A percentile compares a stretch with the other conserved stretches of the same genome.
Evolutionary conservation across 441 rosid species (phyloP).

Genomic region (Geranium incanum): DNA sequence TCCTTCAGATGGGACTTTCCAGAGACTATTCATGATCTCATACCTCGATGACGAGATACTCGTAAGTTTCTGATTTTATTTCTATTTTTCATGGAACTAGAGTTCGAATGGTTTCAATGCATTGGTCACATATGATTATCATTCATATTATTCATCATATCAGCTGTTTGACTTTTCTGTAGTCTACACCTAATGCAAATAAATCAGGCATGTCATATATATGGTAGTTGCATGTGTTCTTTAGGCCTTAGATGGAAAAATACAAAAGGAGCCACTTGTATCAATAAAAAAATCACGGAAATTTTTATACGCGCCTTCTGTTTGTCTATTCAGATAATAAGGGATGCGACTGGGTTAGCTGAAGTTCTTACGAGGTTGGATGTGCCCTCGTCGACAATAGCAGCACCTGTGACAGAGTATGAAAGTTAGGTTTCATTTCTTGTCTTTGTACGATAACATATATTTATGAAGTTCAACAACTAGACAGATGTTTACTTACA

Average conservation of each 20-base stretch:
- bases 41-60: constrained; percentile 92
- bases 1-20: constrained; percentile 66
- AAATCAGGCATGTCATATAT: background rate
- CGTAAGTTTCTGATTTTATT: constrained; percentile 38
- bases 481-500: background rate
- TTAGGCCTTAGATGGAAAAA: background rate
- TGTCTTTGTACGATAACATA: background rate
- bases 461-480: background rate
- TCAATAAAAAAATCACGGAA: background rate
- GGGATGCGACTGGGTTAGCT: constrained; percentile 64
- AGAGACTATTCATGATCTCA: constrained; percentile 87
- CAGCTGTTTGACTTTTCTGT: background rate
- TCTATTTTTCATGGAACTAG: background rate
- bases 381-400: constrained; percentile 33
- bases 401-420: constrained; percentile 43
- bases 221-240: background rate
- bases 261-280: background rate
- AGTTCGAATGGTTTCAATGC: background rate
- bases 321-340: constrained; percentile 51
- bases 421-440: constrained; percentile 40
- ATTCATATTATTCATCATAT: background rate
- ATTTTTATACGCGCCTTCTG: background rate
- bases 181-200: constrained; percentile 2
- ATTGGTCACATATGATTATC: constrained; percentile 2
- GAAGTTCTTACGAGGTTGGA: constrained; percentile 83